phyloP scores from a whole-genome alignment of 139 green algal species.

The Microglena sp. region DNA sequence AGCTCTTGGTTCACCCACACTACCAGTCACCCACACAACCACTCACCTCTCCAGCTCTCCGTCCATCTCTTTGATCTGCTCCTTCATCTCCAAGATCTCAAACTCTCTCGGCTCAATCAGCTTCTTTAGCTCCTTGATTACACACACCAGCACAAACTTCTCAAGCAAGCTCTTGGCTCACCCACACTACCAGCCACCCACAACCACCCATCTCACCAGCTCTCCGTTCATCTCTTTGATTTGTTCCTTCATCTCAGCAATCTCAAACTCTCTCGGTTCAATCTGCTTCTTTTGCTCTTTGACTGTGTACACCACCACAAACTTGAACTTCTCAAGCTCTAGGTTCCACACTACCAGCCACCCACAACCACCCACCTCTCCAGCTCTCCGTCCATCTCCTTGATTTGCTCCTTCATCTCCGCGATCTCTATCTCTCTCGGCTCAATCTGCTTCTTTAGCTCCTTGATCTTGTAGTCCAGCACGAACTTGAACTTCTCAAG shows the following conservation, averaged over 20 bases:
- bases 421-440: constrained; percentile 72
- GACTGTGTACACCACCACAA: constrained; percentile 91
- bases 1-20: constrained; percentile 91
- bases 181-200: too few relatives aligned
- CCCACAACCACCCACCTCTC: constrained; percentile 38
- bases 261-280: constrained; percentile 71
- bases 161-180: too few relatives aligned
- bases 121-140: constrained; percentile 86
- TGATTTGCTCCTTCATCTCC: constrained; percentile 71
- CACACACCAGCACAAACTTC: constrained; percentile 94
- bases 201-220: constrained; percentile 73
- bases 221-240: constrained; percentile 76
- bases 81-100: constrained; percentile 73
- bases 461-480: constrained; percentile 90
- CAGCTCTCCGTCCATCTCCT: constrained; percentile 79
- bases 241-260: constrained; percentile 70
- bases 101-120: constrained; percentile 75
- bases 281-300: constrained; percentile 86
- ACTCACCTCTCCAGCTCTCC: constrained; percentile 72
- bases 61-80: constrained; percentile 77
- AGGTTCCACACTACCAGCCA: too few relatives aligned
- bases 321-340: constrained; percentile 98
- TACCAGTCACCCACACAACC: too few relatives aligned
- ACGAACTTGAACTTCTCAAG: constrained; percentile 97
- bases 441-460: constrained; percentile 89